Percentiles rank a stretch among this genome's conserved stretches.
Conservation (phyloP, 306 rosid species). For the Inga laurina region DNA sequence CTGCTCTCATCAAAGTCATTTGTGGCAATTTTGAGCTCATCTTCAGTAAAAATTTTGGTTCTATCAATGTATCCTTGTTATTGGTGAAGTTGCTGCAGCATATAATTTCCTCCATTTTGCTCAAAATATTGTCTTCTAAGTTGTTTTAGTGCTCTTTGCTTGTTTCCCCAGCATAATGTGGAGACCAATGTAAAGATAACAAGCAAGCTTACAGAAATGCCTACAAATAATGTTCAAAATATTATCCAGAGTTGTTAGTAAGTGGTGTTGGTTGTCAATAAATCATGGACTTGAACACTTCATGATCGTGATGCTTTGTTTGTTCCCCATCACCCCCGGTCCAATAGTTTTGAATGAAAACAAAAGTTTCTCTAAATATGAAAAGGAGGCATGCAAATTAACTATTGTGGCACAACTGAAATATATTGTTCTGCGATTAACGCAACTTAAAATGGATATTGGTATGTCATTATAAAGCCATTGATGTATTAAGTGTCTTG, state of each 20-base stretch:
- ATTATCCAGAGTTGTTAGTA: background rate
- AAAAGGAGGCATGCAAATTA: background rate
- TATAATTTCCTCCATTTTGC: slow-evolving; percentile 31
- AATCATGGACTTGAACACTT: background rate
- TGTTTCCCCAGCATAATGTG: background rate
- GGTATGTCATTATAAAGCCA: too few species aligned
- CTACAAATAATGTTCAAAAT: background rate
- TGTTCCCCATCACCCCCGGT: too few species aligned
- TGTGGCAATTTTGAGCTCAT: background rate
- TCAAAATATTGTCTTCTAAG: slow-evolving; percentile 13
- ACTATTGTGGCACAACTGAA: too few species aligned
- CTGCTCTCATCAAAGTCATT: background rate
- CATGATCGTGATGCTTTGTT: too few species aligned
- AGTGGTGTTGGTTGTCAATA: too few species aligned
- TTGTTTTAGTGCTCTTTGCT: background rate
- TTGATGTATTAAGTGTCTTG: too few species aligned
- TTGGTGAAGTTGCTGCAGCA: slow-evolving; percentile 23
- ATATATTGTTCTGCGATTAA: too few species aligned
- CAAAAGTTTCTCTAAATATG: too few species aligned
- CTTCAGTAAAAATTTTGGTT: background rate
- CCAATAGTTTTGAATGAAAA: too few species aligned
- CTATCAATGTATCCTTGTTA: background rate
- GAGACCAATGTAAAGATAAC: background rate
- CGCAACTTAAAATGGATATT: too few species aligned
- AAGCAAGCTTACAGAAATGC: background rate